Evolutionary conservation across 148 eudicot species (phyloP).

Genomic region (Fagopyrum esculentum): DNA sequence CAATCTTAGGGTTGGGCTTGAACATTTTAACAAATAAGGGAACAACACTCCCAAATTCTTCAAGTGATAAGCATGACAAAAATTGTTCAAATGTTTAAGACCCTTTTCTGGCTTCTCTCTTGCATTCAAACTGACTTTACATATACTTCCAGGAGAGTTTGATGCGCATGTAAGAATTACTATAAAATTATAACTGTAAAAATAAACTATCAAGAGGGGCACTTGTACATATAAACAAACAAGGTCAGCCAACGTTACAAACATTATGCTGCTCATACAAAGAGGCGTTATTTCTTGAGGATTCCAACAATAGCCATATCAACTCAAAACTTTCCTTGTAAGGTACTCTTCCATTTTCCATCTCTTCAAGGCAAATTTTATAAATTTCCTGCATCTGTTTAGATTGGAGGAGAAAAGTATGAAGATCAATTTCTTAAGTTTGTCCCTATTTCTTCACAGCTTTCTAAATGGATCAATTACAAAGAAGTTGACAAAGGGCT

Average conservation of each 20-base stretch:
- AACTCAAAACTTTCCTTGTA: conserved; percentile 69
- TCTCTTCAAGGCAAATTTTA: conserved; percentile 53
- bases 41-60: conserved; percentile 66
- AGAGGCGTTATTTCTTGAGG: conserved; percentile 37
- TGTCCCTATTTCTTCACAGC: background rate
- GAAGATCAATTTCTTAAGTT: background rate
- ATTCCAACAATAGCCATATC: conserved; percentile 62
- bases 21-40: conserved; percentile 91
- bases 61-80: conserved; percentile 60
- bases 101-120: conserved; percentile 63
- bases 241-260: conserved; percentile 6
- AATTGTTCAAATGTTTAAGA: conserved; percentile 71
- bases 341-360: conserved; percentile 56
- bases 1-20: conserved; percentile 93
- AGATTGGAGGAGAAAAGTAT: conserved; percentile 8
- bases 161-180: conserved; percentile 34
- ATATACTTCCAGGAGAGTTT: conserved; percentile 67
- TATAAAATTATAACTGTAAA: conserved; percentile 12
- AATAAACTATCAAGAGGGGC: conserved; percentile 5
- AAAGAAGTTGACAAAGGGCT: background rate
- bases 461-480: background rate
- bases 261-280: conserved; percentile 68
- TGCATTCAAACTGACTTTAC: conserved; percentile 69
- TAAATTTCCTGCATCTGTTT: conserved; percentile 54
- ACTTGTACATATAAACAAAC: background rate